Evolutionary conservation across 2,329 filamentous ascomycete species (phyloP).

Genomic region (Chaetomium olivaceum): DNA sequence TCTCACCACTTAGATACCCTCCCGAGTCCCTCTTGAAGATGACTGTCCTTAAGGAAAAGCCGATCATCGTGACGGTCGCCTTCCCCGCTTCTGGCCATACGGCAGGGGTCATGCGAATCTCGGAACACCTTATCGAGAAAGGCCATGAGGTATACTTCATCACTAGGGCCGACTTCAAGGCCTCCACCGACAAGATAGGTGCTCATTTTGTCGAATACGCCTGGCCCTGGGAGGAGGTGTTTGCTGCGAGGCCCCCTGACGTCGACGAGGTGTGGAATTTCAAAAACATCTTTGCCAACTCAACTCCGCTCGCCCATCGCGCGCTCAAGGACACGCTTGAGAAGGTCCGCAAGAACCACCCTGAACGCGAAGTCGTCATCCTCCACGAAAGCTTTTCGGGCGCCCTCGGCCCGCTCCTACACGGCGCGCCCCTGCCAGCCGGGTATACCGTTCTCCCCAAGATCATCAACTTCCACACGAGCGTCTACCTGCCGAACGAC

Average conservation of each 20-base stretch:
- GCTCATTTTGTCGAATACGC: constrained; percentile 39
- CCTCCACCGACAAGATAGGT: constrained; percentile 41
- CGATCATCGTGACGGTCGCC: constrained; percentile 37
- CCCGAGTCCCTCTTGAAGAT: neutral
- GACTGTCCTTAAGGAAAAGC: constrained; percentile 26
- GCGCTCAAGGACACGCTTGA: constrained; percentile 35
- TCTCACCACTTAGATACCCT: neutral
- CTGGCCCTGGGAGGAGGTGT: neutral
- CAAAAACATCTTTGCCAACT: constrained; percentile 39
- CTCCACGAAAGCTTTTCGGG: constrained; percentile 45
- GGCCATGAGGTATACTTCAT: constrained; percentile 49
- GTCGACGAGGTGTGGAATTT: constrained; percentile 36
- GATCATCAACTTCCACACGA: constrained; percentile 44
- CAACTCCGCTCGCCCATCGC: constrained; percentile 34
- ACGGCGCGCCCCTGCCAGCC: constrained; percentile 42
- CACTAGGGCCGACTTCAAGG: constrained; percentile 40
- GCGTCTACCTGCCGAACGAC: constrained; percentile 42
- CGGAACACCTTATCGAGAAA: constrained; percentile 40
- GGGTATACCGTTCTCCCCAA: constrained; percentile 41
- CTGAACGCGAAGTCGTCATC: constrained; percentile 44
- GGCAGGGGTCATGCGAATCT: constrained; percentile 38
- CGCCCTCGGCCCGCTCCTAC: constrained; percentile 42
- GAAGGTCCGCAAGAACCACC: constrained; percentile 37
- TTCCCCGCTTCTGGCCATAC: constrained; percentile 38
- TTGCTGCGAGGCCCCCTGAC: constrained; percentile 15